Evolutionary conservation across 2,329 filamentous ascomycete species (phyloP), one percentile per base, ranked within the genome.

Genomic region (Onygenales sp.): DNA sequence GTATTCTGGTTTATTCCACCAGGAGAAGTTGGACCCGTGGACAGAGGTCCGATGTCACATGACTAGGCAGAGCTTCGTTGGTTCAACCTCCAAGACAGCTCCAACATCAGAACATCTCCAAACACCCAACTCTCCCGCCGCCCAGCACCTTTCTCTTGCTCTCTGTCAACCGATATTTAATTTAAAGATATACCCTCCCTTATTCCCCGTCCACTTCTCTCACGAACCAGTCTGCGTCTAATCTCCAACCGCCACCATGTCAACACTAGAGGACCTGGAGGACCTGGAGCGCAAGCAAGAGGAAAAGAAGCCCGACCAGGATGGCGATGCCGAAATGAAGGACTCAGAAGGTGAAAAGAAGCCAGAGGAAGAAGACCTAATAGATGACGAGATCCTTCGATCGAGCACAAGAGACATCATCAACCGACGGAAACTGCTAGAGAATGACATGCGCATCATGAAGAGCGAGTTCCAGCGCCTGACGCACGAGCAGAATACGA

Each of bases 361-460:
- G 60, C 78, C 78, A 58, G 75, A 83, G 54, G 81, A 82, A 64
- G 85, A 88, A 63, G 88, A 92, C 61, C 80, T 91, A 52, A 80
- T 98, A 59, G 92, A 97, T 72, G 85, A 92, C 53, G 93, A 98
- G 76, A 92, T 98, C 64, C 82, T 97, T 57, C 86, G 83, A 70
- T 85, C 94, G 63, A 92, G 86, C 78, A 97, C 93, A 76, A 84
- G 89, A 76, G 93, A 98, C 75, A 94, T 98, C 66, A 79, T 89
- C 65, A 95, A 90, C 64, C 83, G 93, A 71, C 87, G 85, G 77
- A 85, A 91, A 66, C 80, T 98, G 67, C 79, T 98, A 60, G 93
- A 98, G 74, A 98, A 98, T 73, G 93, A 98, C 73, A 87, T 93
- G 66, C 83, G 93, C 65, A 97, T 98, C 74, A 97, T 98, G 90